Conservation (phyloP, 257 asterid genomes). For the Petunia axillaris region DNA sequence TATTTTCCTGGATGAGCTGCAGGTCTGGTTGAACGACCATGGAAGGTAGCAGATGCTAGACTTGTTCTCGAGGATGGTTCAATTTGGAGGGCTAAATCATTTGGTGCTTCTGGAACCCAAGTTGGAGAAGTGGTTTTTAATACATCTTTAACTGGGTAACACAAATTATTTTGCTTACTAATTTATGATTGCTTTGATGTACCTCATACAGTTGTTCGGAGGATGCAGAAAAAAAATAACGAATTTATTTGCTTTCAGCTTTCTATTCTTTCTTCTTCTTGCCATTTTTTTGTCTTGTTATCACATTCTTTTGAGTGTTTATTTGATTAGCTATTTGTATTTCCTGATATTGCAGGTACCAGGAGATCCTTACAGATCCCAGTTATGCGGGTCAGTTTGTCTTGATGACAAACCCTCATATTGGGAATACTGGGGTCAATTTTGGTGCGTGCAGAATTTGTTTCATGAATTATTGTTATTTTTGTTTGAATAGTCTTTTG, state of each 20-base stretch:
- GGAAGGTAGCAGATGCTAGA: conserved; percentile 97
- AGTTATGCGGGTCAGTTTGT: conserved; percentile 99
- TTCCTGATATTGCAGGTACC: conserved; percentile 61
- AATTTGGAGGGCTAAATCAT: conserved; percentile 88
- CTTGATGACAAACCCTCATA: conserved; percentile 94
- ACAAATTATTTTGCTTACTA: not conserved
- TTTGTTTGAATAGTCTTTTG: conserved; percentile 19
- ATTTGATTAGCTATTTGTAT: not conserved
- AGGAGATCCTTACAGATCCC: conserved; percentile 95
- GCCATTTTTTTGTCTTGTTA: not conserved
- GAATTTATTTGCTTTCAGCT: not conserved
- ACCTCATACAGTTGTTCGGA: not conserved
- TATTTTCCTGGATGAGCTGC: conserved; percentile 19
- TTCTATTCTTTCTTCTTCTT: conserved; percentile 2
- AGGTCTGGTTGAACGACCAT: conserved; percentile 70
- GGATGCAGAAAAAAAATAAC: not conserved
- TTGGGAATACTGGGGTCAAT: conserved; percentile 94
- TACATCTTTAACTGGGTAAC: conserved; percentile 91
- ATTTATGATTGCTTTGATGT: not conserved
- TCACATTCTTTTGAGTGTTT: not conserved
- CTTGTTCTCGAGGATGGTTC: conserved; percentile 95
- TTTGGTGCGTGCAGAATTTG: conserved; percentile 56
- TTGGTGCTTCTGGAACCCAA: conserved; percentile 98
- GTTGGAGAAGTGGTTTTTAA: conserved; percentile 98
- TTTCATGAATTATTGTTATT: conserved; percentile 6